Conservation (phyloP, 2,329 filamentous ascomycete genomes). For the Sporothrix luriei region DNA sequence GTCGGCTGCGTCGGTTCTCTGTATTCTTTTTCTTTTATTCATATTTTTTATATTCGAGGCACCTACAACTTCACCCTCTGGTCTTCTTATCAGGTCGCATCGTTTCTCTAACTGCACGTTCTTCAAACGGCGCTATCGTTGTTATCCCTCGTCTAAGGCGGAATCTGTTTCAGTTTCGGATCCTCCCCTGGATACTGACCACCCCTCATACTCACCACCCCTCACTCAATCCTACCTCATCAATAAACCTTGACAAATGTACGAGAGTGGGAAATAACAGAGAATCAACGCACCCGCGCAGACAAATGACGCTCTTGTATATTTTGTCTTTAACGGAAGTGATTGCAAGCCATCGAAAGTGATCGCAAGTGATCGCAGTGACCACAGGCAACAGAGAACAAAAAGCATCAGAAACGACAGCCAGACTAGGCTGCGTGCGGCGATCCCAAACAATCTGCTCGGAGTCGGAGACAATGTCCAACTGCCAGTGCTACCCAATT, state of each 20-base stretch:
- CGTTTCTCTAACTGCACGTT: neutral
- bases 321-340: neutral
- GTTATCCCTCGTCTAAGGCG: constrained; percentile 18
- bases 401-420: too few relatives aligned
- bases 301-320: neutral
- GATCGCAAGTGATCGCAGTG: too few relatives aligned
- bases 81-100: neutral
- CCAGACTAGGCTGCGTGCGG: constrained; percentile 3
- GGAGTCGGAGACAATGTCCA: neutral
- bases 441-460: constrained; percentile 3
- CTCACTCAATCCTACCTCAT: constrained; percentile 11
- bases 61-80: too few relatives aligned
- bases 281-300: neutral
- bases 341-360: too few relatives aligned
- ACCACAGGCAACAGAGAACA: neutral
- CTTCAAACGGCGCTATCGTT: constrained; percentile 1
- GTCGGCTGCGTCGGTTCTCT: neutral
- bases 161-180: constrained; percentile 21
- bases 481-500: neutral
- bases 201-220: constrained; percentile 7
- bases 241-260: neutral
- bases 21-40: neutral
- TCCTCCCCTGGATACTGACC: constrained; percentile 18
- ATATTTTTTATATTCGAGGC: neutral
- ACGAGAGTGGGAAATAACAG: neutral